Conservation (phyloP, 2,329 filamentous ascomycete genomes). For the Knufia petricola region DNA sequence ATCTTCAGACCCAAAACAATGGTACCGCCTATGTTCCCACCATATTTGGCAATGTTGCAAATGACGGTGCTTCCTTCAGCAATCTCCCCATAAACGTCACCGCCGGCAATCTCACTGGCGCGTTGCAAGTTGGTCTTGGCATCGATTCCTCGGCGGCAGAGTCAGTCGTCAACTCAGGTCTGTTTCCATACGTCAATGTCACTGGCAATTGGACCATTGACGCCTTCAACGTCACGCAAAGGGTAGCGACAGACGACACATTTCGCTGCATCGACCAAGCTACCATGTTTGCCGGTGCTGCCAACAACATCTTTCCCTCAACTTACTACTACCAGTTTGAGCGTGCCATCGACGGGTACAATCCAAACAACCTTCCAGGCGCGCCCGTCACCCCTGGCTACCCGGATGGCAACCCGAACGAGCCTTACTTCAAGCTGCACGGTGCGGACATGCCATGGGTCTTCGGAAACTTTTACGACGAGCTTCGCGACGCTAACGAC, state of each 20-base stretch:
- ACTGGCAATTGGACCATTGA: constrained; percentile 45
- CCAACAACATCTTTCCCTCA: constrained; percentile 36
- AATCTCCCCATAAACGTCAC: constrained; percentile 36
- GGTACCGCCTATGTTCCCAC: constrained; percentile 42
- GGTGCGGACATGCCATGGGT: constrained; percentile 47
- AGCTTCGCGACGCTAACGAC: constrained; percentile 43
- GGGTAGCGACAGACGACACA: constrained; percentile 48
- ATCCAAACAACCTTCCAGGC: constrained; percentile 45
- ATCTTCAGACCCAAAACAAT: constrained; percentile 33
- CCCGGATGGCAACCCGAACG: constrained; percentile 40
- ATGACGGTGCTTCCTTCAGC: constrained; percentile 49
- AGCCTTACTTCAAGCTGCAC: constrained; percentile 49
- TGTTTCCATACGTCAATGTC: constrained; percentile 41
- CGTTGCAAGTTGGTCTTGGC: constrained; percentile 37
- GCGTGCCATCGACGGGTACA: constrained; percentile 44
- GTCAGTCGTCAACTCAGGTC: constrained; percentile 33
- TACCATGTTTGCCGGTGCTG: constrained; percentile 43
- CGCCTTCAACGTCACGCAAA: constrained; percentile 46
- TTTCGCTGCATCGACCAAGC: constrained; percentile 54
- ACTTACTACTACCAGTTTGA: constrained; percentile 54
- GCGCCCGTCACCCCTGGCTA: constrained; percentile 32
- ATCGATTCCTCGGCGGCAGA: constrained; percentile 37
- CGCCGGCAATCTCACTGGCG: constrained; percentile 28
- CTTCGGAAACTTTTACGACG: constrained; percentile 42
- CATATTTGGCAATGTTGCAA: constrained; percentile 46